phyloP scores from a whole-genome alignment of 192 early-diverging fungal genomes.

The Coemansia biformis region DNA sequence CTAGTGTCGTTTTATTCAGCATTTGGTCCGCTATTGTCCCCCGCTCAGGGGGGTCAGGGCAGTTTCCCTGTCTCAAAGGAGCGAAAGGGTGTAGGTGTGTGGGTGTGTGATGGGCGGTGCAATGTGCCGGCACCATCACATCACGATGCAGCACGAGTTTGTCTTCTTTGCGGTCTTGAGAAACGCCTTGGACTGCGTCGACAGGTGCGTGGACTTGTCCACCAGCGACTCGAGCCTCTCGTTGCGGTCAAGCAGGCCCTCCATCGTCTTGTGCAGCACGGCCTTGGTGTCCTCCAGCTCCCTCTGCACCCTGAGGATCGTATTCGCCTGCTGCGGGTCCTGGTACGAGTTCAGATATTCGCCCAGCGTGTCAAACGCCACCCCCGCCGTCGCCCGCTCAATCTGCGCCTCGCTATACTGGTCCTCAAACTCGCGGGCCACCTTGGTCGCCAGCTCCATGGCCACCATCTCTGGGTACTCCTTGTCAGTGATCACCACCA shows the following conservation, averaged over 20 bases:
- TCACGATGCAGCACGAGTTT: constrained; percentile 13
- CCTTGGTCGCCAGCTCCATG: constrained; percentile 76
- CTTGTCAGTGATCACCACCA: constrained; percentile 73
- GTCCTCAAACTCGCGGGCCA: constrained; percentile 80
- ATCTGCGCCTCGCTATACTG: constrained; percentile 48
- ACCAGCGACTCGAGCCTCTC: constrained; percentile 88
- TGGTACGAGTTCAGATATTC: constrained; percentile 75
- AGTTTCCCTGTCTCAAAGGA: too few species aligned
- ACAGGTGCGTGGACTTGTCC: constrained; percentile 73
- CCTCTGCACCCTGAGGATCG: constrained; percentile 87
- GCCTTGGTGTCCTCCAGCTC: constrained; percentile 97
- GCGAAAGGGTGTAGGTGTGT: too few species aligned
- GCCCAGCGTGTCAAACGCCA: constrained; percentile 65
- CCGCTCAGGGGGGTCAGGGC: too few species aligned
- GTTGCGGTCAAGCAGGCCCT: constrained; percentile 79
- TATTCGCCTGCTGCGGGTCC: constrained; percentile 88
- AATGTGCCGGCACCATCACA: too few species aligned
- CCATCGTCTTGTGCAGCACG: constrained; percentile 92
- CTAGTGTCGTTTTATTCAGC: too few species aligned
- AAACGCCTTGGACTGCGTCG: constrained; percentile 88
- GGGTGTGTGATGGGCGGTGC: too few species aligned
- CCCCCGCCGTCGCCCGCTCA: constrained; percentile 12
- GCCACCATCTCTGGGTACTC: constrained; percentile 89
- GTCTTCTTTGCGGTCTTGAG: constrained; percentile 94
- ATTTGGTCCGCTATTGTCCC: too few species aligned